phyloP scores from a whole-genome alignment of 2,329 filamentous ascomycete genomes.

The Cladosporium sp. region DNA sequence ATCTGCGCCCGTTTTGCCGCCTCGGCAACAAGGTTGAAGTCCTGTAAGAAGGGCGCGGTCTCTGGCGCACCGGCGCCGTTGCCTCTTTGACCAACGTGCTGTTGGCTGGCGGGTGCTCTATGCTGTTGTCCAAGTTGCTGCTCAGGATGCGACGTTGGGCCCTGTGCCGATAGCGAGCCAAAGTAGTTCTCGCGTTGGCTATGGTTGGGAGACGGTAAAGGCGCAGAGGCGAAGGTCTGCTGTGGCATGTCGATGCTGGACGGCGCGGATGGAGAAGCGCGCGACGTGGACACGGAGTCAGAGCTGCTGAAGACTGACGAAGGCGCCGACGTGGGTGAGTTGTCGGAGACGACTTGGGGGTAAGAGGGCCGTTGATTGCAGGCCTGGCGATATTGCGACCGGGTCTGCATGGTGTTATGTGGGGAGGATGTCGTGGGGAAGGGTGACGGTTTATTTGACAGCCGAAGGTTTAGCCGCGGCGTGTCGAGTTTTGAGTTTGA shows the following conservation, averaged over 20 bases:
- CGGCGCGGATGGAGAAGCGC: conserved; percentile 13
- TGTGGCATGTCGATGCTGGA: conserved; percentile 20
- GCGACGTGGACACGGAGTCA: conserved; percentile 32
- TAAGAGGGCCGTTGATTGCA: conserved; percentile 30
- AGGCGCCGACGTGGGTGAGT: conserved; percentile 21
- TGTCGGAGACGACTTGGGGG: conserved; percentile 25
- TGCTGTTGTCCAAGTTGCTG: conserved; percentile 28
- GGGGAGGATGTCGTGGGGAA: background rate
- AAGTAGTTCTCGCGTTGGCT: conserved; percentile 29
- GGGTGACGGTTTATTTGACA: background rate
- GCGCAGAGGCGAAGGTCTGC: conserved; percentile 30
- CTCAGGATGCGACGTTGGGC: conserved; percentile 23
- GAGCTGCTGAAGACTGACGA: conserved; percentile 36
- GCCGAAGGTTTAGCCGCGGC: conserved; percentile 4
- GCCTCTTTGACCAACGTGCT: conserved; percentile 28
- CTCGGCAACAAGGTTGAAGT: conserved; percentile 83
- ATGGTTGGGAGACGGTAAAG: conserved; percentile 27
- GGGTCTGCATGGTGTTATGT: conserved; percentile 14
- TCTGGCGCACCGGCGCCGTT: conserved; percentile 30
- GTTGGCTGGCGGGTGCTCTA: conserved; percentile 5
- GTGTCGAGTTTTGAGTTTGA: conserved; percentile 3
- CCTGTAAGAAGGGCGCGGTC: conserved; percentile 62
- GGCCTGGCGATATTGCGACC: conserved; percentile 20
- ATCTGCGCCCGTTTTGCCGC: conserved; percentile 90
- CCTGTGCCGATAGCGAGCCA: conserved; percentile 26